Percentiles rank a stretch among this genome's conserved stretches.
Conservation (phyloP, 202 grass and related monocot species). For the Dendrocalamus latiflorus region DNA sequence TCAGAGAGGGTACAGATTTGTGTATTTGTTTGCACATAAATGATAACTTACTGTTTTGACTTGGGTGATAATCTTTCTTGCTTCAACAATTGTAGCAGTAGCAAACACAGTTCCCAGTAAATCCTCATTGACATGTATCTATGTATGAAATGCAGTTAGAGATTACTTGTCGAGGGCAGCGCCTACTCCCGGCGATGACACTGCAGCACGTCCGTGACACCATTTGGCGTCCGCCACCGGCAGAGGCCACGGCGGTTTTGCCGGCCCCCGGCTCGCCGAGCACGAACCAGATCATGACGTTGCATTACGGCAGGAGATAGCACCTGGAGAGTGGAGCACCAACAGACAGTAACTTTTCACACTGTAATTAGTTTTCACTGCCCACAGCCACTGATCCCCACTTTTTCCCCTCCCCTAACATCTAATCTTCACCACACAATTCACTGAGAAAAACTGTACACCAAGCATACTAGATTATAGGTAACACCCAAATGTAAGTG, state of each 20-base stretch:
- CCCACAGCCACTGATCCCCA: conserved; percentile 30
- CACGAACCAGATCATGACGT: conserved; percentile 60
- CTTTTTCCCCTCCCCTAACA: too few relatives aligned
- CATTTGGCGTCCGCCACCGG: conserved; percentile 52
- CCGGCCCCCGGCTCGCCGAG: conserved; percentile 40
- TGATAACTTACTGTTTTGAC: neutral
- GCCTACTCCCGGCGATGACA: conserved; percentile 68
- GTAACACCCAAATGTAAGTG: conserved; percentile 53
- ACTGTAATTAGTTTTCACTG: conserved; percentile 60
- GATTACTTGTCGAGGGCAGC: conserved; percentile 85
- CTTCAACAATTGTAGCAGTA: neutral
- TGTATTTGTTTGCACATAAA: neutral
- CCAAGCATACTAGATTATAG: conserved; percentile 43
- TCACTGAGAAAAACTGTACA: conserved; percentile 63
- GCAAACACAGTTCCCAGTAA: too few relatives aligned
- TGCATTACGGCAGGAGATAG: conserved; percentile 78
- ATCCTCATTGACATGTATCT: conserved; percentile 13
- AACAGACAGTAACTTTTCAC: conserved; percentile 45
- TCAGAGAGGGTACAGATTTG: too few relatives aligned
- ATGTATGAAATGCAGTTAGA: conserved; percentile 72
- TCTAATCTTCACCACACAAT: conserved; percentile 52
- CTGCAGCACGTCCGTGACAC: conserved; percentile 64
- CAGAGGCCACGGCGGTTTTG: conserved; percentile 43
- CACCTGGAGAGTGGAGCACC: conserved; percentile 29
- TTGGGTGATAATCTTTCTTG: neutral